Evolutionary conservation across 2,329 filamentous ascomycete genomes (phyloP), one percentile per base, ranked within the genome.

Genomic region (Trichoderma atroviride): DNA sequence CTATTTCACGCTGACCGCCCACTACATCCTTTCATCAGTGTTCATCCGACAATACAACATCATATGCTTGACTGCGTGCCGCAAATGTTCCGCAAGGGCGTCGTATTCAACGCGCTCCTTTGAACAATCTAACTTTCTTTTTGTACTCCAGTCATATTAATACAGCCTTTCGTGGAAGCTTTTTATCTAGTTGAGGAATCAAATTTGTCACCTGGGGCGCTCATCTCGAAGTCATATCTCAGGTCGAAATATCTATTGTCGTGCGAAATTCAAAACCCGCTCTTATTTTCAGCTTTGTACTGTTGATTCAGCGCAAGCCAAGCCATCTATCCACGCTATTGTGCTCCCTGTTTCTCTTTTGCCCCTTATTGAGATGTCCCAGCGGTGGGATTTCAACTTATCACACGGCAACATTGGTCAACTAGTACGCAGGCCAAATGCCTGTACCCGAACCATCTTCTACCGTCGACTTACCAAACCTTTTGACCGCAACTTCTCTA

Each of bases 401-500:
- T 61, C 57, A 43, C 43, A 40, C 65, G 60, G 19, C 37, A 60
- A 55, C 6, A 19, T 61, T 47, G n/a, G 52, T 47, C 55, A 68
- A 33, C 65, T 55, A 43, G 57, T 35, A 40, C 57, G 22, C 55
- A 29, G 22, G 33, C 47, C 43, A 60, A 43, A 60, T 61, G 65
- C 53, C 63, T 66, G 22, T 68, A 60, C 65, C 65, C 65, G 57
- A 53, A 16, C 33, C 27, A 24, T 27, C 27, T 40, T 47, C 31
- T 9, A 33, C 31, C n/a, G 40, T 57, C 29, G 37, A 16, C n/a
- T 27, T 2, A 50, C 40, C 16, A 43, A 50, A 43, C 11, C 27
- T 22, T 22, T 52, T 22, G 5, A 31, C 27, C 22, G 55, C 63
- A 37, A 22, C 29, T 35, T 58, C 27, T 29, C 16, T 14, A 31